Evolutionary conservation across 2,329 filamentous ascomycete species (phyloP), one percentile per base, ranked within the genome.

Genomic region (Trichophyton equinum): DNA sequence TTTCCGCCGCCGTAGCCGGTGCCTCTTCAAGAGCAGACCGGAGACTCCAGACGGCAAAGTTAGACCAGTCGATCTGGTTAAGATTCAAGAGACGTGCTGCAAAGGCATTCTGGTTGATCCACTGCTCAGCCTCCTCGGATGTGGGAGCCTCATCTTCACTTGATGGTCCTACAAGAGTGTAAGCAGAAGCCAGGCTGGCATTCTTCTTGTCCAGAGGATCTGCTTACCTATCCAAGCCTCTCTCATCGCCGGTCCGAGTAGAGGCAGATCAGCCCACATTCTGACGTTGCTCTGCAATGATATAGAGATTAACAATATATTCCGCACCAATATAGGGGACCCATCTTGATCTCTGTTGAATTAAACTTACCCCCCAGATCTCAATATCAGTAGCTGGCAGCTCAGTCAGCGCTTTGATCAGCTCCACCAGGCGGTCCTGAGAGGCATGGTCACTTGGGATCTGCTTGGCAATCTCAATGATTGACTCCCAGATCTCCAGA

Each of bases 41-140:
- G 9, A 57, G 55, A 42, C 33, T 42, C 55, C 55, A 57, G 33
- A 57, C 55, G 15, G 55, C 55, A 36, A 57, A 57, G 55, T 57
- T 40, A 11, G 55, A 57, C 55, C 55, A 57, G 33, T n/a, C 22
- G 2, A 57, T 11, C 40, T 40, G 18, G 1, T 44, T 36, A 25
- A 57, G 36, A 18, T 57, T 57, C 55, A 57, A 33, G 11, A 57
- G 55, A 7, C 55, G 55, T 15, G 55, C 55, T 15, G 55, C 55
- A 44, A 57, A 57, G 4, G 55, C 55, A 15, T 57, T 57, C 22
- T 57, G 55, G 18, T 57, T 57, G 11, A 57, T 42, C 55, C 55
- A 57, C 30, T 36, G 42, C 40, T 57, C 33, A 4, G 33, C 33
- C 13, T 40, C 55, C 6, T 44, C 27, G 18, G 55, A 1, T 18